These are phyloP conservation scores for Baorangia bicolor DNA, from an alignment of 768 basidiomycete genomes.

Conservation along the genomic window DNA sequence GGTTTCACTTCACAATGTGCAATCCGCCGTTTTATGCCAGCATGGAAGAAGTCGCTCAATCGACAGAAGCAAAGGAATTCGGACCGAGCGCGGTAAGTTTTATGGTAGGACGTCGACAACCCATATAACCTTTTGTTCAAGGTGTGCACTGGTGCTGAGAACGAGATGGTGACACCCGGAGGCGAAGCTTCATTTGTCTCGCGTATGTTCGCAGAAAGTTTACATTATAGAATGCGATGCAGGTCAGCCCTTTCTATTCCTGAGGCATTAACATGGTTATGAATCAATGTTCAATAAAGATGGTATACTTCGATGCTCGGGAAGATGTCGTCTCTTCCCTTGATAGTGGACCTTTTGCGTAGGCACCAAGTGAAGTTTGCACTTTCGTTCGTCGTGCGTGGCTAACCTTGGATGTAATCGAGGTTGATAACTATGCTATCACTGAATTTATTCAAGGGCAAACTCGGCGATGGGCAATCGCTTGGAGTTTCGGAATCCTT, in stretches of 20 bases:
- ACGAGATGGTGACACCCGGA: constrained; percentile 87
- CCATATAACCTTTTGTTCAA: constrained; percentile 26
- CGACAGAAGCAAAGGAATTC: constrained; percentile 60
- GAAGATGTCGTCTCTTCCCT: too few relatives aligned
- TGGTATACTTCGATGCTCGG: too few relatives aligned
- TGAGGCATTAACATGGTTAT: too few relatives aligned
- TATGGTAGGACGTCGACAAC: neutral
- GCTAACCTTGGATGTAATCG: neutral
- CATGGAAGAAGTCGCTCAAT: constrained; percentile 57
- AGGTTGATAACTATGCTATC: constrained; percentile 87
- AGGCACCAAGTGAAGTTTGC: constrained; percentile 37
- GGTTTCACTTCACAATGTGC: constrained; percentile 85
- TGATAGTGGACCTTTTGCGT: too few relatives aligned
- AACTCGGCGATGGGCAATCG: too few relatives aligned
- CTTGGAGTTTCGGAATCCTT: too few relatives aligned
- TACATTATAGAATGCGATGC: constrained; percentile 48
- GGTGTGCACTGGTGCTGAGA: constrained; percentile 83
- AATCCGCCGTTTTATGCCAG: constrained; percentile 94
- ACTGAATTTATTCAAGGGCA: constrained; percentile 83
- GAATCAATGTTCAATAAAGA: too few relatives aligned
- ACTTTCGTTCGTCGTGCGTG: neutral
- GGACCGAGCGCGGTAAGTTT: constrained; percentile 66
- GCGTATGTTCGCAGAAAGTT: constrained; percentile 75
- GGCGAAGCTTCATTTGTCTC: constrained; percentile 81
- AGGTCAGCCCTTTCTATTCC: constrained; percentile 39